Base-by-base conservation (phyloP, 768 basidiomycete genomes). In the Lactarius pseudohatsudake region DNA sequence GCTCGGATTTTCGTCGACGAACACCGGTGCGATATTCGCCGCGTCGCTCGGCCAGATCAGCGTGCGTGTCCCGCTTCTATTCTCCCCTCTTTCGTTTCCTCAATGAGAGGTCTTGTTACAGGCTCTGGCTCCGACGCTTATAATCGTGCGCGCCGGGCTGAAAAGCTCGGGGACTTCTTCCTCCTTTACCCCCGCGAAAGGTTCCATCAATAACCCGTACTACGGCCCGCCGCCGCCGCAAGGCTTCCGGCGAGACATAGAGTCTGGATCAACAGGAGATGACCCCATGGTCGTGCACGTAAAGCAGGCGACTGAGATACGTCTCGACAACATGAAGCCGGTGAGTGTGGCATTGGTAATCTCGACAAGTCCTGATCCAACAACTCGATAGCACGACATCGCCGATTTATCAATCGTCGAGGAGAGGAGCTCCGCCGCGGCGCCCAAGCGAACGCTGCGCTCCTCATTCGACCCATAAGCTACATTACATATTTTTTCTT, bases 41-140 rank as follows among this genome's bases (percentile, higher is more conserved):
- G 58, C 43, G 4, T 16, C 41, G 2, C 67, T 68, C 26, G 67
- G 67, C 11, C 67, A 68, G 55, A 60, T 68, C 30, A 65, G 64
- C 43, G 67, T 68, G 59, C 20, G 60, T 56, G 34, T 57, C 36
- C 2, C 15, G 36, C 36, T 36, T 38, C 22, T 7, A 1, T 10
- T 22, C 7, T 18, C n/a, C 50, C 20, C 5, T 16, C 20, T 11
- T 8, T 26, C 22, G 11, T 7, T 32, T 32, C 5, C 30, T 30
- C 32, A 5, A 2, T n/a, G 50, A 53, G 1, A 11, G 36, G 36
- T 38, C 3, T 55, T 26, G 1, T 34, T 40, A 0, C 36, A 66
- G 65, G 65, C 65, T 8, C 56, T 66, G 34, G 59, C 50, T 30
- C 65, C 65, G 28, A 66, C 60, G 16, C 55, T 66, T 5, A 66